Evolutionary conservation across 345 rosid genomes (phyloP), one percentile per base, ranked within the genome.

Genomic region (Brassica cretica): DNA sequence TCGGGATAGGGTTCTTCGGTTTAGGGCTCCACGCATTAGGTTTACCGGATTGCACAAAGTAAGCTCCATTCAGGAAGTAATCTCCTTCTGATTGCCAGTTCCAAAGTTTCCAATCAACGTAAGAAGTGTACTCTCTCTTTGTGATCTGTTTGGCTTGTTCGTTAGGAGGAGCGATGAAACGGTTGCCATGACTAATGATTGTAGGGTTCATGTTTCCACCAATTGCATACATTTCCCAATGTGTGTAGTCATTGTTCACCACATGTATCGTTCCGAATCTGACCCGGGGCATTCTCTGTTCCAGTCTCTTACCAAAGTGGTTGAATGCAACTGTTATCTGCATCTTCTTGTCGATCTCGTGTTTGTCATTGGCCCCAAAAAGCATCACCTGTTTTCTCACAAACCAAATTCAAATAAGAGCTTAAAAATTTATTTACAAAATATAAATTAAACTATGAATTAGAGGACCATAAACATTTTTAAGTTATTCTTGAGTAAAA

Each of bases 241-340:
- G 93, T 25, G 93, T 88, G 73, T 89, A 89, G 81, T 91, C 97
- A 70, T 91, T 91, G 81, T 91, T 91, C 32, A 88, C 92, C 10
- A 91, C 91, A 70, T 91, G 97, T 49, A 86, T 14, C 75, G 82
- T 71, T 11, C 97, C 94, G 58, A 49, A 85, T 65, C 94, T 77
- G 72, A 86, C 82, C 71, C 94, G 85, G 0, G 84, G 84, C 84
- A 81, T 81, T 32, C 81, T 77, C 72, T 81, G 84, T 10, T 67
- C 72, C 49, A 82, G 53, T 71, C 90, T 89, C 73, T 72, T 78
- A 4, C 91, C 97, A 44, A 88, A 91, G 71, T 89, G 90, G 87
- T 85, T 91, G 79, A 91, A 91, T 6, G 94, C 91, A n/a, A 91
- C 82, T 0, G 94, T 91, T 7, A 89, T 67, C 70, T 91, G 97